Percentiles rank a stretch among this genome's conserved stretches.
These are phyloP conservation scores for Aspergillus sp. DNA, from an alignment of 2,329 filamentous ascomycete species.

Conservation along the genomic window DNA sequence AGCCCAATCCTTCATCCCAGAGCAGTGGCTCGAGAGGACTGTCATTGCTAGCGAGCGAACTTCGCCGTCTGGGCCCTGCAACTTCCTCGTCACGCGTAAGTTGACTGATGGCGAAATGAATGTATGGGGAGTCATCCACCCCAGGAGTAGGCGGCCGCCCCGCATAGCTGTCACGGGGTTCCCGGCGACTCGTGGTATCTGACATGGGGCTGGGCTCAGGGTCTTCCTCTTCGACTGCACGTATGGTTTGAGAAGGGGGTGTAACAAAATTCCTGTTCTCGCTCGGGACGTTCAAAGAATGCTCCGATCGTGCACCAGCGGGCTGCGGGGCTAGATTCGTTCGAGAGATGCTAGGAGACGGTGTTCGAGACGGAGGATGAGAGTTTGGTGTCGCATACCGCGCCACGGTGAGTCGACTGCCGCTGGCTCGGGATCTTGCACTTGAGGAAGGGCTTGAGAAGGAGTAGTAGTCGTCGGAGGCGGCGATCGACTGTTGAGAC, in stretches of 20 bases:
- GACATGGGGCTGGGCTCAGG: conserved; percentile 26
- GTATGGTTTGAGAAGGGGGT: conserved; percentile 30
- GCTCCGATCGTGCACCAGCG: conserved; percentile 16
- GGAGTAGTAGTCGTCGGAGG: conserved; percentile 54
- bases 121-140: conserved; percentile 81
- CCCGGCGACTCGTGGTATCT: conserved; percentile 28
- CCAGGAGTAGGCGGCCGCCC: conserved; percentile 66
- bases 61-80: conserved; percentile 55
- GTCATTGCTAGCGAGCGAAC: conserved; percentile 45
- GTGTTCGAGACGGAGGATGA: conserved; percentile 31
- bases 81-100: conserved; percentile 74
- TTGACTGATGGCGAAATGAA: conserved; percentile 86
- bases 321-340: conserved; percentile 28
- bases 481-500: conserved; percentile 51
- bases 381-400: conserved; percentile 51
- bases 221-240: conserved; percentile 29
- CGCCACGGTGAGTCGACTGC: conserved; percentile 42
- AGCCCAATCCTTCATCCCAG: conserved; percentile 49
- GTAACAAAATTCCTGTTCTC: conserved; percentile 19
- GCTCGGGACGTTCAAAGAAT: conserved; percentile 9
- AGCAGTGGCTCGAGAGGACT: conserved; percentile 56
- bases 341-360: conserved; percentile 32
- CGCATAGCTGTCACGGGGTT: conserved; percentile 31
- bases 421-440: conserved; percentile 31
- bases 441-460: conserved; percentile 47